Evolutionary conservation across 306 rosid genomes (phyloP), one percentile per base, ranked within the genome.

Genomic region (Arachis hypogaea): DNA sequence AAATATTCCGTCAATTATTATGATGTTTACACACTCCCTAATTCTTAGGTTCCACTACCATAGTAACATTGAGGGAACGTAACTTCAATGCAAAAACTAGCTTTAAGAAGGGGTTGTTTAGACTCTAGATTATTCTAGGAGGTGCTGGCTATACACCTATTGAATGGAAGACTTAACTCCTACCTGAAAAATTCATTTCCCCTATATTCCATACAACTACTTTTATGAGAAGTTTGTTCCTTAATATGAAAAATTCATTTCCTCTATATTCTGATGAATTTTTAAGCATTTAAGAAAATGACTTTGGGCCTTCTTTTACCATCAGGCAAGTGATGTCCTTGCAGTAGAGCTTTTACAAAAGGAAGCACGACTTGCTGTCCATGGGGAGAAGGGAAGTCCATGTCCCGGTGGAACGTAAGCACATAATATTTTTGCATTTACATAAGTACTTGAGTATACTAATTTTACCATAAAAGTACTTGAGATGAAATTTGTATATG

Each of bases 261-360:
- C 22, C 22, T 22, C 22, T 22, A 22, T 22, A 36, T 73, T 12
- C 0, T 33, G 38, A 33, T 46, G 9, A 40, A 56, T 38, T 52
- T 38, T 60, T 62, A 14, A 11, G 38, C 12, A 22, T 69, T 46
- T 16, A 58, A 57, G 36, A 12, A 54, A 7, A 68, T 44, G 45
- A 49, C n/a, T 56, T 76, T 78, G 49, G 42, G 71, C 12, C 57
- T 62, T 59, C 49, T 45, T 68, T 85, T 56, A 69, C 56, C 82
- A 59, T 73, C 82, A 93, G 98, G 97, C 97, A 56, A 93, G 97
- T 82, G 98, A 93, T 71, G 93, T 91, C 69, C 98, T 93, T 63
- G 93, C 98, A 7, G 96, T 93, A 14, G 98, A 93, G 88, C 96
- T 93, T 78, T 76, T 93, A 76, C 98, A 91, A 81, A 93, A 93